Evolutionary conservation across 176 grass and related monocot genomes (phyloP), one percentile per base, ranked within the genome.

Genomic region (Musa beccarii): DNA sequence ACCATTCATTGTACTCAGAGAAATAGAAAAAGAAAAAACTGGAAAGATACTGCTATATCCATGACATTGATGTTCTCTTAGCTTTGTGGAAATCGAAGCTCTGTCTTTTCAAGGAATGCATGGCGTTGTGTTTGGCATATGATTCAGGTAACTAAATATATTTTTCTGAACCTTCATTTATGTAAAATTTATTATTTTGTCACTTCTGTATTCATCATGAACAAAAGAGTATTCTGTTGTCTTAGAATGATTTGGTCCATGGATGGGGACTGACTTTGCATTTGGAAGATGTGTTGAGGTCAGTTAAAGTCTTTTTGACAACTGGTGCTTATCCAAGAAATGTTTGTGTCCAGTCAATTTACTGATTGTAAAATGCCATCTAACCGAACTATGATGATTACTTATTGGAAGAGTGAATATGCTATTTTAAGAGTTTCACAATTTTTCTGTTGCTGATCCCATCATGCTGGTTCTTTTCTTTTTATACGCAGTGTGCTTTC

Each of bases 81-180:
- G 71, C 3, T 74, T 74, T 74, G 71, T 74, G 6, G 71, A 74
- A 26, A 56, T 74, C 14, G 23, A 26, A 15, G 71, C 71, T 25
- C 51, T 55, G 71, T 74, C 11, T 74, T 73, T 19, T 73, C 52
- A 0, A 52, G 19, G 22, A 26, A 24, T 73, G 71, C 71, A 22
- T 73, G 69, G 69, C 69, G 69, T 19, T 71, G 69, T 14, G 69
- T 71, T n/a, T 71, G 69, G 69, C 69, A 71, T 54, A 73, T 73
- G 71, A 54, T 73, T 54, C 71, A 73, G 71, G 71, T 73, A 19
- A 9, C 11, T 26, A 52, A 6, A 11, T 54, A 24, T 19, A 54
- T 51, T 55, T 55, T 17, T 71, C 9, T 21, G 16, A 52, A 26
- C 63, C 21, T 66, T 66, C 23, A 66, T 24, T 26, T 66, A 66